These are phyloP conservation scores for Neurospora cerealis DNA, from an alignment of 495 filamentous ascomycete species.

Conservation along the genomic window DNA sequence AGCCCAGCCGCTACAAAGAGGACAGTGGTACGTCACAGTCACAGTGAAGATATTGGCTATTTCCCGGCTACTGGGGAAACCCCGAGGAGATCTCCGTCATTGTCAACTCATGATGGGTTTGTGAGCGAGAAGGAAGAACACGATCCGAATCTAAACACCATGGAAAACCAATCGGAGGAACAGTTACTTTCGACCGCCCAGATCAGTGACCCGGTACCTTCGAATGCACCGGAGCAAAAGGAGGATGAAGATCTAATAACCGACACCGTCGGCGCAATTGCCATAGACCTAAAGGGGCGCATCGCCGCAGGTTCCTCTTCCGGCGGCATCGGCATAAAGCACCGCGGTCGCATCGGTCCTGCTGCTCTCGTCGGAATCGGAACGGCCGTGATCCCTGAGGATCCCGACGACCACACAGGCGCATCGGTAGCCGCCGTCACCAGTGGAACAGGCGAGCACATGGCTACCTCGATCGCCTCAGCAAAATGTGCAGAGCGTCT, in stretches of 20 bases:
- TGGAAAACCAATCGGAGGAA: not conserved
- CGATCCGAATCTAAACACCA: not conserved
- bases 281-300: constrained; percentile 70
- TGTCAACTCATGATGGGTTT: constrained; percentile 16
- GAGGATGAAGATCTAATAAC: constrained; percentile 51
- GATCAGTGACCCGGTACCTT: not conserved
- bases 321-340: constrained; percentile 98
- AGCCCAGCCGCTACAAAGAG: constrained; percentile 4
- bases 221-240: constrained; percentile 1
- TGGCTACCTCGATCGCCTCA: constrained; percentile 83
- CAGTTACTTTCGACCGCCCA: not conserved
- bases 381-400: constrained; percentile 67
- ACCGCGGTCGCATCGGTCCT: constrained; percentile 78
- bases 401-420: constrained; percentile 43
- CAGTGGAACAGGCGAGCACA: constrained; percentile 94
- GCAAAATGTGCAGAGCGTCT: constrained; percentile 66
- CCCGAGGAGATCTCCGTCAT: not conserved
- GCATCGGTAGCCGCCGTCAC: constrained; percentile 68
- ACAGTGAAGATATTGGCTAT: constrained; percentile 8
- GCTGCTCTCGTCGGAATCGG: constrained; percentile 89
- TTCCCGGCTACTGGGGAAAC: not conserved
- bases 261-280: constrained; percentile 93
- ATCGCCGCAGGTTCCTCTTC: constrained; percentile 97
- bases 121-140: constrained; percentile 4
- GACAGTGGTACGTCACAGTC: constrained; percentile 7